Conservation (phyloP, 2,329 filamentous ascomycete species). For the Sarocladium brachiariae region DNA sequence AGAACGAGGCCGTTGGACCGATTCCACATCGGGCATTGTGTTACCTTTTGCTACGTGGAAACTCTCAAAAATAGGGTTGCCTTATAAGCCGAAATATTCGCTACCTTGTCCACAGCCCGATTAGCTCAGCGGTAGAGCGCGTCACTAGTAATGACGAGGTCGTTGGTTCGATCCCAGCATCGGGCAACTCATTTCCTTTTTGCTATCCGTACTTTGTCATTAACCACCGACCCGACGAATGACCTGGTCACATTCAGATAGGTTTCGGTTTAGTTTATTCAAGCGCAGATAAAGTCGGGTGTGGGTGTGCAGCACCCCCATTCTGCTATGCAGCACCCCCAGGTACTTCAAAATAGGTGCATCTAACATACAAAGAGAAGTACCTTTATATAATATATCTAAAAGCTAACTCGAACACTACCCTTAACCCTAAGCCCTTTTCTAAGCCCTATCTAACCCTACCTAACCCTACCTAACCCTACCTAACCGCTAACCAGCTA, state of each 20-base stretch:
- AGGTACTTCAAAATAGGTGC: neutral
- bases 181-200: neutral
- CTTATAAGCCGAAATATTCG: neutral
- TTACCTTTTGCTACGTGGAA: too few species aligned
- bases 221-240: too few species aligned
- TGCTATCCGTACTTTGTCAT: neutral
- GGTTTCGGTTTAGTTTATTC: too few species aligned
- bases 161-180: constrained; percentile 8
- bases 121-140: constrained; percentile 9
- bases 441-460: neutral
- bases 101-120: neutral
- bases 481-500: neutral
- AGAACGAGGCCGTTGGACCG: constrained; percentile 5
- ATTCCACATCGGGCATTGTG: constrained; percentile 2
- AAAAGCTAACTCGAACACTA: neutral
- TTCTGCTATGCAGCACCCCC: neutral
- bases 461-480: neutral
- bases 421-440: neutral
- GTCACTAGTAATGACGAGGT: constrained; percentile 9
- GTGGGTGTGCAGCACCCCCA: neutral
- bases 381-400: neutral
- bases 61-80: too few species aligned
- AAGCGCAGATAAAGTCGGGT: too few species aligned
- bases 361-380: neutral
- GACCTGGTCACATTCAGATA: too few species aligned